Percentiles rank a stretch among this genome's conserved stretches.
These are phyloP conservation scores for Wickerhamia fluorescens DNA, from an alignment of 805 yeast genomes.

Conservation along the genomic window DNA sequence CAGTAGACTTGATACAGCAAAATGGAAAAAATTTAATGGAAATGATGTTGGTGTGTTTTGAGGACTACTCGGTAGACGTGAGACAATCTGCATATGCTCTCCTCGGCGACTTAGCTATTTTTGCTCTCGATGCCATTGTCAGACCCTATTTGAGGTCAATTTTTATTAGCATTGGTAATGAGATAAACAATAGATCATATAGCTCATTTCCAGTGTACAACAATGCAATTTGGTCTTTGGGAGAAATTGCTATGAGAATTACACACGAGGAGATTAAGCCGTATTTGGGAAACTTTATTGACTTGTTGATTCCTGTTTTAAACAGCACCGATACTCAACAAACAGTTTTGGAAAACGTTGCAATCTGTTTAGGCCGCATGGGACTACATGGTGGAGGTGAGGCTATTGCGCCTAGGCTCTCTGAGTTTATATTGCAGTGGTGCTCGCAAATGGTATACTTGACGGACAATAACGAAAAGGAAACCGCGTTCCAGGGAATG, in stretches of 20 bases:
- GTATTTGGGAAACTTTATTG: conserved; percentile 47
- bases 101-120: conserved; percentile 81
- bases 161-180: conserved; percentile 61
- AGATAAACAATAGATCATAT: conserved; percentile 48
- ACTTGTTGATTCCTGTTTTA: conserved; percentile 53
- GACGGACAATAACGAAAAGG: conserved; percentile 82
- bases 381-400: conserved; percentile 57
- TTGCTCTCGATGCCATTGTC: conserved; percentile 39
- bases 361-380: conserved; percentile 83
- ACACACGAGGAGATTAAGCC: conserved; percentile 40
- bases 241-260: conserved; percentile 70
- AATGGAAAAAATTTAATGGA: conserved; percentile 43
- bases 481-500: conserved; percentile 80
- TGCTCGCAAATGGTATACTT: conserved; percentile 57
- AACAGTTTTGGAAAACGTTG: conserved; percentile 77
- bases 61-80: conserved; percentile 78
- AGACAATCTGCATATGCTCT: conserved; percentile 88
- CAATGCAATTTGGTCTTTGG: conserved; percentile 91
- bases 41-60: conserved; percentile 60
- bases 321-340: conserved; percentile 46
- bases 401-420: conserved; percentile 48
- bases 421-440: conserved; percentile 61
- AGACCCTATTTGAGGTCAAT: conserved; percentile 44
- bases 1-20: conserved; percentile 46
- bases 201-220: conserved; percentile 60